Evolutionary conservation across 2,329 filamentous ascomycete genomes (phyloP), one percentile per base, ranked within the genome.

Genomic region (Curvularia hawaiiensis): DNA sequence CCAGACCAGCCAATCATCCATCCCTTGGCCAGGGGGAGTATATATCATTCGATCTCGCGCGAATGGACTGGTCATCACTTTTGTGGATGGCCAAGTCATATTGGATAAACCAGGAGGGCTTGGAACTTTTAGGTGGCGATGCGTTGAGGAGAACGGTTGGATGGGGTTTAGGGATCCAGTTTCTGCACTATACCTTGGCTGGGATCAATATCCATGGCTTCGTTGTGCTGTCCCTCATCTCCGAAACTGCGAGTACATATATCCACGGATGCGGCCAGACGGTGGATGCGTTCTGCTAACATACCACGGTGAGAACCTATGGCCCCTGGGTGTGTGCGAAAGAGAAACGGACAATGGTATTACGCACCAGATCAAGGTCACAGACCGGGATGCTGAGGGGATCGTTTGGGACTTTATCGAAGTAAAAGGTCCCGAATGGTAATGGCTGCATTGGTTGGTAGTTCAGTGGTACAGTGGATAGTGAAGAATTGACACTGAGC

Each of bases 121-220:
- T n/a, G 62, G 59, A 11, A 60, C 58, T 26, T 52, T 67, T 26
- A 73, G 78, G 43, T 79, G 78, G 78, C 50, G 59, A 20, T 79
- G 78, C 49, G 68, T 75, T 16, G 76, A 78, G 33, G 69, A 62
- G 30, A 65, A 75, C 4, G 74, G 76, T 2, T 79, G 75, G 75
- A 57, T 79, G 0, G 78, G 77, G 0, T 79, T 79, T 47, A 66
- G 65, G 20, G 76, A 78, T 56, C 66, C 65, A 18, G 66, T 71
- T 2, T 75, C 74, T 24, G 64, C 60, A 6, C 22, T n/a, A 12
- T 54, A 31, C n/a, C 33, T 63, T 6, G 51, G 51, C n/a, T 58
- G 43, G 28, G 10, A 54, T 35, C 4, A 54, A 30, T 7, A 28
- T 28, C 26, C 48, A 52, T 4, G 56, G 28, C 12, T 52, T 14